Evolutionary conservation across 2,329 filamentous ascomycete genomes (phyloP).

Genomic region (Penicillium janthinellum): DNA sequence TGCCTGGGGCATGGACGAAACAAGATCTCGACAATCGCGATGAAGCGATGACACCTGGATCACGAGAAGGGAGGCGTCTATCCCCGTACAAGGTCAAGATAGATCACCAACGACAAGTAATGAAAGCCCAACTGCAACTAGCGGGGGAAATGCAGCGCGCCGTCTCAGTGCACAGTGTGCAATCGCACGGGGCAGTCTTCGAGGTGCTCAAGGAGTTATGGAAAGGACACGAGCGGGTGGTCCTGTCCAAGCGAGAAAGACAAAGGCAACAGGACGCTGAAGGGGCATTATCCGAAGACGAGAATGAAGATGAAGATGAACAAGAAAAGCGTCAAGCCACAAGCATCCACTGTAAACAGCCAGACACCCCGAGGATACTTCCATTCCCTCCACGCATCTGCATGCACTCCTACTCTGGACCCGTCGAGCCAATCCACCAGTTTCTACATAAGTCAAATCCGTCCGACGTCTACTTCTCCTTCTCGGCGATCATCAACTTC

Average conservation of each 20-base stretch:
- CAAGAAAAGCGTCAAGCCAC: neutral
- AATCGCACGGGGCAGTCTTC: conserved; percentile 61
- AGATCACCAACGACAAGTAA: conserved; percentile 59
- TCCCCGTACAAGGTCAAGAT: conserved; percentile 60
- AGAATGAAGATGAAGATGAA: conserved; percentile 7
- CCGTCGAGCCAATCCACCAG: conserved; percentile 71
- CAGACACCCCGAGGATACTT: conserved; percentile 26
- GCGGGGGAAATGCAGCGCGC: conserved; percentile 60
- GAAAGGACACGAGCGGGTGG: conserved; percentile 57
- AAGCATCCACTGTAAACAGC: neutral
- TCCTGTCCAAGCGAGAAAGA: conserved; percentile 53
- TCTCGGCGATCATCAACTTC: conserved; percentile 82
- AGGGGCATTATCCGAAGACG: conserved; percentile 32
- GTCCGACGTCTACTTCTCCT: conserved; percentile 80
- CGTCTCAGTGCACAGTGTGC: conserved; percentile 65
- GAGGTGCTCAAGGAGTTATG: conserved; percentile 59
- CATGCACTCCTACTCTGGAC: conserved; percentile 88
- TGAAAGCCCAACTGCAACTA: conserved; percentile 60
- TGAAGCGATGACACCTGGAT: conserved; percentile 57
- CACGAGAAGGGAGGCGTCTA: conserved; percentile 60
- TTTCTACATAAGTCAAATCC: conserved; percentile 76
- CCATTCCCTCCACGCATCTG: conserved; percentile 87
- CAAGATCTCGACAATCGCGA: conserved; percentile 37
- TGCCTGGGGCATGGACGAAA: conserved; percentile 55
- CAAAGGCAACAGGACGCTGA: conserved; percentile 37